Base-by-base conservation (phyloP, 2,329 filamentous ascomycete species). In the Arthrobotrys entomopaga region DNA sequence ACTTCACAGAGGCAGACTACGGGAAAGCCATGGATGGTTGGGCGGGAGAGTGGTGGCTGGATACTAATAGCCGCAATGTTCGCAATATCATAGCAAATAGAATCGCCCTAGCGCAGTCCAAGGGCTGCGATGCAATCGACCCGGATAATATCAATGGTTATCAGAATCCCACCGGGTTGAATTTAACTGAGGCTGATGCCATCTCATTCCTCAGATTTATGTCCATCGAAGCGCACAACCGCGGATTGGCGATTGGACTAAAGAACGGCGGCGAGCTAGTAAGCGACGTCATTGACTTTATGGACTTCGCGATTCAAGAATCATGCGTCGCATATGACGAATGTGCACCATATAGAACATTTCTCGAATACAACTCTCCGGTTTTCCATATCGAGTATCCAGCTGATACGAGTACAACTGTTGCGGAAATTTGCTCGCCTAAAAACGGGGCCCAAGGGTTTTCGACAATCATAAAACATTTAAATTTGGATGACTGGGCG, bases 341-440 rank as follows among this genome's bases (percentile, higher is more conserved):
- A 79, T 91, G 89, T 79, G 81, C 82, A 40, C 84, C 81, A 1
- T 91, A 87, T 79, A 80, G 82, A 1, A 80, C 84, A 2, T 91
- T 91, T 78, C 84, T 89, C 65, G 78, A 84, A 8, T 85, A 84
- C 4, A 83, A 84, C 34, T 91, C 91, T 80, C 89, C 89, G 1
- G 89, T 91, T 34, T 91, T 91, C 79, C 87, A 91, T 79, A 90
- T 91, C 76, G 90, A 91, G 81, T 91, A 91, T 78, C 88, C 88
- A 1, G 82, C 85, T 49, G 84, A 83, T 7, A 84, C 84, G 6
- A 80, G 80, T 5, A 79, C 81, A 7, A 80, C 79, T 6, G 79
- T 83, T 76, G 71, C 80, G 3, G 78, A 80, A 5, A 83, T 84
- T 20, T 90, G 87, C 79, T 81, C 82, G 13, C 83, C 83, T 3